These are phyloP conservation scores for Ambrosia artemisiifolia DNA, from an alignment of 129 eudicot species.

Conservation along the genomic window DNA sequence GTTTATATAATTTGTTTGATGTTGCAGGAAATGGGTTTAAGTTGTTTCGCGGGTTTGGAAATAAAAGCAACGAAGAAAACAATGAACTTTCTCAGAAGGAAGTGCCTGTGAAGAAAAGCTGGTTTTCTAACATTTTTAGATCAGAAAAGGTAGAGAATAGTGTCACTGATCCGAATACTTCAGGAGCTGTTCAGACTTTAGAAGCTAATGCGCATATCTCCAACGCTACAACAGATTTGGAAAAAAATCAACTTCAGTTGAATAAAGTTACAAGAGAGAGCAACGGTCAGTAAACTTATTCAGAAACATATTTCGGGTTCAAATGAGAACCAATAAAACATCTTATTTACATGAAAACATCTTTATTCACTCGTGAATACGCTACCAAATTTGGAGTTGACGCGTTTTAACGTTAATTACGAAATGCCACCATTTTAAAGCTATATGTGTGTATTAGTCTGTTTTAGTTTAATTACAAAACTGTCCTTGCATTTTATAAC, in stretches of 20 bases:
- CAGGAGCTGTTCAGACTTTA: constrained; percentile 29
- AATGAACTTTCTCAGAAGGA: constrained; percentile 35
- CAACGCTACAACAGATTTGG: constrained; percentile 9
- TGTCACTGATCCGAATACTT: not conserved
- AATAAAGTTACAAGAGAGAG: constrained; percentile 9
- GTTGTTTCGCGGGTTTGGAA: constrained; percentile 50
- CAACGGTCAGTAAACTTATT: constrained; percentile 10
- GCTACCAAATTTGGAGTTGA: no score
- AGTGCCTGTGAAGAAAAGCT: constrained; percentile 35
- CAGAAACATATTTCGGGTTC: not conserved
- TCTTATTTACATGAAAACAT: no score
- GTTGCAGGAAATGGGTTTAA: constrained; percentile 60
- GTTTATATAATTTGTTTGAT: constrained; percentile 19
- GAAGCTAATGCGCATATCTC: constrained; percentile 12
- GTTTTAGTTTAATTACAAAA: not conserved
- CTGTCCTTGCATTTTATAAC: constrained; percentile 4
- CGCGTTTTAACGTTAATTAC: no score
- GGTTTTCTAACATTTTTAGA: constrained; percentile 53
- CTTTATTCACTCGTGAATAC: no score
- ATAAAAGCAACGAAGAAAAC: constrained; percentile 33
- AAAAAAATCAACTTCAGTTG: constrained; percentile 10
- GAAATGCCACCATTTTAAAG: no score
- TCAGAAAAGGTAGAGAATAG: constrained; percentile 30
- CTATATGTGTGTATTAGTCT: not conserved
- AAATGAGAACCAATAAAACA: no score